Evolutionary conservation across 1,284 basidiomycete genomes (phyloP), one percentile per base, ranked within the genome.

Genomic region (Peniophora sp.): DNA sequence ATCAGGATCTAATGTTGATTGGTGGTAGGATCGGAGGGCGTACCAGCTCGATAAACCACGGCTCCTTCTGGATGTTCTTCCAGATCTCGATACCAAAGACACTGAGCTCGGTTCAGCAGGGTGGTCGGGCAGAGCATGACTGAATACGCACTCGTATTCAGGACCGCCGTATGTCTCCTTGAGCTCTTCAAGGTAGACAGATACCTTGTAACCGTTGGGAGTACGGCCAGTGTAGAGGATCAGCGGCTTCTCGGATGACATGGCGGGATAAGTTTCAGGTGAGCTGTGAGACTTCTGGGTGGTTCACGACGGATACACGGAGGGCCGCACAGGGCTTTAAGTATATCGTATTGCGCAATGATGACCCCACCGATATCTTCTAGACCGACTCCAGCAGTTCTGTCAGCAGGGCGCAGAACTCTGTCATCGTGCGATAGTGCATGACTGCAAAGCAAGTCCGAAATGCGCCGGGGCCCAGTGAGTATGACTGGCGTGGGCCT

Each of bases 1-100:
- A 32, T 32, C 27, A 32, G 27, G 5, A 12, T 12, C 27, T 12
- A 32, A 12, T 12, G 12, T 12, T 12, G 12, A 6, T 32, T 12
- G 27, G 12, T 6, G 5, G 27, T 12, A 32, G 6, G 27, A 12
- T 32, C 27, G 12, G 12, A 32, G 27, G 12, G 27, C 27, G 27
- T 12, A 32, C 27, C 63, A 83, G 70, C 48, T 54, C 51, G 55
- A 79, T 63, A 67, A 74, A 80, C 72, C 73, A 78, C 25, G 69
- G 69, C 60, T 77, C 67, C 63, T 79, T 80, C 66, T 79, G 76
- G 48, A 70, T 68, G 56, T 72, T 74, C 58, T 69, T 70, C 36
- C 55, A 59, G 43, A 70, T 61, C 52, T 69, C 63, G 51, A 81
- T 66, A 32, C 38, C 19, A 41, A 41, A 0, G 52, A 49, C 44